Evolutionary conservation across 164 flowering plant species (phyloP).

Genomic region (Magnolia changhungtana): DNA sequence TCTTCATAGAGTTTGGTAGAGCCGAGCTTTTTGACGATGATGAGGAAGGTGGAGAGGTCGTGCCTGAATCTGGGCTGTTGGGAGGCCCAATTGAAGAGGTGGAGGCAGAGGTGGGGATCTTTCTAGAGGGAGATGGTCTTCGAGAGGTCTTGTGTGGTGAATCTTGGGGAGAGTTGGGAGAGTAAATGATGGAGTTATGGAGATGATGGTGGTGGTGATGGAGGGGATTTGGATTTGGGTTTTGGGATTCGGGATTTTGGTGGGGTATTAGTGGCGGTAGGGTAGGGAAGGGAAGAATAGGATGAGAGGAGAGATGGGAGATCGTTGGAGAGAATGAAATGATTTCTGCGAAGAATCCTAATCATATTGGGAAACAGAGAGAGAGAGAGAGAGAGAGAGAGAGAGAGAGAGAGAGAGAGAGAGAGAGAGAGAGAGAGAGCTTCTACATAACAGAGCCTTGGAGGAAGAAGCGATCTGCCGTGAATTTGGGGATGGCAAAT

Average conservation of each 20-base stretch:
- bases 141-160: conserved; percentile 62
- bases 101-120: conserved; percentile 69
- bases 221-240: conserved; percentile 6
- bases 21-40: conserved; percentile 75
- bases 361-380: background rate
- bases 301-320: background rate
- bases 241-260: background rate
- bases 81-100: conserved; percentile 80
- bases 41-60: conserved; percentile 47
- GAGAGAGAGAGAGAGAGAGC: no score
- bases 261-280: background rate
- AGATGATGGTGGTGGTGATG: conserved; percentile 26
- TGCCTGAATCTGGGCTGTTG: conserved; percentile 80
- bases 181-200: conserved; percentile 32
- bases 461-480: no score
- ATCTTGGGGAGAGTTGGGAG: conserved; percentile 65
- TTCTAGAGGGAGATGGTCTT: conserved; percentile 35
- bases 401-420: no score
- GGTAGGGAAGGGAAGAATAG: background rate
- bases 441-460: no score
- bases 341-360: background rate
- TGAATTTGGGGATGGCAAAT: no score
- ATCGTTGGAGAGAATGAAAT: background rate
- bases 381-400: background rate
- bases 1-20: conserved; percentile 58